Conservation (phyloP, 164 flowering plant species). For the Tetrastigma voinierianum region DNA sequence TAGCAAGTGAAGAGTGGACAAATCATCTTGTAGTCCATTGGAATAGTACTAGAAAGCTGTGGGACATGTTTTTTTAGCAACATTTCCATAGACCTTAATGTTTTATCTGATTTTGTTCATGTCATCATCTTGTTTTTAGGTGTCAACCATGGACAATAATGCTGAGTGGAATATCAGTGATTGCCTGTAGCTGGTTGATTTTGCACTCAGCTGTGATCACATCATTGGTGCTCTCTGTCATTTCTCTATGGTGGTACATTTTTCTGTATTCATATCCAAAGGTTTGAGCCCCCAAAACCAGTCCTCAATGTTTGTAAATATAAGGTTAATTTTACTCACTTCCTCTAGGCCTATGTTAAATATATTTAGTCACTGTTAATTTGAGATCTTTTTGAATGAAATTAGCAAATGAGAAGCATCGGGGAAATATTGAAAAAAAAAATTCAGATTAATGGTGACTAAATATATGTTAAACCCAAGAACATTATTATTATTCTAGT, state of each 20-base stretch:
- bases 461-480: too few relatives aligned
- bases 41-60: too few relatives aligned
- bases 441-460: too few relatives aligned
- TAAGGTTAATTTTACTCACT: too few relatives aligned
- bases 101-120: neutral
- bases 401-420: neutral
- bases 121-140: slow-evolving; percentile 37
- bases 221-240: slow-evolving; percentile 32
- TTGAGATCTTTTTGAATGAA: neutral
- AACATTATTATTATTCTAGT: too few relatives aligned
- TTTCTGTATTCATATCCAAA: slow-evolving; percentile 88
- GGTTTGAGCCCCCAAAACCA: slow-evolving; percentile 41
- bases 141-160: slow-evolving; percentile 96
- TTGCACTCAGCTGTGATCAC: slow-evolving; percentile 56
- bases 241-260: slow-evolving; percentile 86
- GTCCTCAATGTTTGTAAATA: neutral
- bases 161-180: slow-evolving; percentile 59
- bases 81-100: neutral
- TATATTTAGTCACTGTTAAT: too few relatives aligned
- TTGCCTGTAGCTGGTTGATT: slow-evolving; percentile 71
- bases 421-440: too few relatives aligned
- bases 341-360: too few relatives aligned
- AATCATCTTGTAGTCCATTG: too few relatives aligned
- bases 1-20: too few relatives aligned
- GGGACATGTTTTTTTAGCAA: too few relatives aligned